Evolutionary conservation across 257 asterid species (phyloP), one percentile per base, ranked within the genome.

Genomic region (Capsicum pubescens): DNA sequence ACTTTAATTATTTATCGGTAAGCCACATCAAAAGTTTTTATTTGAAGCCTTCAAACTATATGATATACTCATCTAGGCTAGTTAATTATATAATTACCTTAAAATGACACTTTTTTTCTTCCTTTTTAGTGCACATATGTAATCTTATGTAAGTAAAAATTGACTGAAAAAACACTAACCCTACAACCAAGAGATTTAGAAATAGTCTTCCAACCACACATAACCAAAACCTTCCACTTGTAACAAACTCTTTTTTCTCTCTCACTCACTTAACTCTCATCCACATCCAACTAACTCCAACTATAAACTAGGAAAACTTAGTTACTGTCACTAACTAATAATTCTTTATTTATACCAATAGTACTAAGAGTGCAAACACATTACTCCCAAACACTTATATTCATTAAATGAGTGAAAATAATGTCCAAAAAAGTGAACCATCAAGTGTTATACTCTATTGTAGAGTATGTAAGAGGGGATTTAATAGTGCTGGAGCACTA

Each of bases 291-390:
- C 91, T 48, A 87, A 83, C 85, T 81, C 79, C 87, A 42, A 89
- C 94, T 91, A 85, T 87, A 92, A 92, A 92, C 88, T 86, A 92
- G 97, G 97, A 68, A 26, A 64, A 82, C 89, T 88, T 89, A 79
- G 79, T 87, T 87, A 79, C 80, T 85, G 87, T 85, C 86, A 84
- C 86, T 82, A 69, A 48, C 84, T 68, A 78, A 78, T 77, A 78
- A 78, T 64, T 84, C 48, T 79, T 42, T 86, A 82, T 86, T 19
- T 84, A 83, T 48, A 54, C 46, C 83, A 26, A 35, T 36, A 35
- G 50, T 35, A 67, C 19, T 67, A 6, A 19, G 36, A 67, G 21
- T 67, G n/a, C 21, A 36, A 58, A 72, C 61, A n/a, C 35, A 81
- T 39, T 39, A 39, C 42, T 39, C 42, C 42, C 42, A 39, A 39